Percentiles rank a stretch among this genome's conserved stretches.
Conservation (phyloP, 2,329 filamentous ascomycete genomes). For the Claviceps humidiphila region DNA sequence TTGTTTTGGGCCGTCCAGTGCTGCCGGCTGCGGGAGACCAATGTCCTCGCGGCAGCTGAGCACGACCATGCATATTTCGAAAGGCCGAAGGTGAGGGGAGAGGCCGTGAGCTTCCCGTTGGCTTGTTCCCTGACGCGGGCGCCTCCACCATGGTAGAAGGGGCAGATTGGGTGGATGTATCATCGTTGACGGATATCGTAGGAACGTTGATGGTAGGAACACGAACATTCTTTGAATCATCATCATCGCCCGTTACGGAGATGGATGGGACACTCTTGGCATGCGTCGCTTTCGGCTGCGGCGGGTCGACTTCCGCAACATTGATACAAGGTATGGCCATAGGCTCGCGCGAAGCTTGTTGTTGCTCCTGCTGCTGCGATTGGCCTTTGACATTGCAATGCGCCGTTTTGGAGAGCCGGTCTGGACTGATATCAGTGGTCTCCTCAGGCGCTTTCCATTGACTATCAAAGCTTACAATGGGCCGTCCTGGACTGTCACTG, state of each 20-base stretch:
- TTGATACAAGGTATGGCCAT: slow-evolving; percentile 40
- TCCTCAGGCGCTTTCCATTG: slow-evolving; percentile 64
- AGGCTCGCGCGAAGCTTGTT: slow-evolving; percentile 14
- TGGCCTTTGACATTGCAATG: slow-evolving; percentile 4
- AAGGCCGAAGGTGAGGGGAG: slow-evolving; percentile 33
- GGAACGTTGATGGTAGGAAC: slow-evolving; percentile 33
- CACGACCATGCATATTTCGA: slow-evolving; percentile 19
- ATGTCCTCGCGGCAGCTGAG: slow-evolving; percentile 35
- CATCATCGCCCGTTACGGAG: slow-evolving; percentile 19
- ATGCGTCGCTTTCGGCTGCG: slow-evolving; percentile 17
- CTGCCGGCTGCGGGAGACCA: slow-evolving; percentile 43
- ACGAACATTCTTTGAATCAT: slow-evolving; percentile 14
- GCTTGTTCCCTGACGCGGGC: slow-evolving; percentile 31
- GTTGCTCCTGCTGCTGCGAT: slow-evolving; percentile 8
- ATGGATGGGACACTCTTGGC: slow-evolving; percentile 21
- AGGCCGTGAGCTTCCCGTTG: slow-evolving; percentile 13
- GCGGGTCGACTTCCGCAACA: slow-evolving; percentile 35
- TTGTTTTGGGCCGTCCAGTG: slow-evolving; percentile 45
- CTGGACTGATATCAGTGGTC: slow-evolving; percentile 52
- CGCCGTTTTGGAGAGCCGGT: slow-evolving; percentile 20
- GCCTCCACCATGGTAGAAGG: slow-evolving; percentile 29
- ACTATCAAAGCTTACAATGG: slow-evolving; percentile 92
- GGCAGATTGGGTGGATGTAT: slow-evolving; percentile 22
- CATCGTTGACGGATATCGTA: slow-evolving; percentile 30
- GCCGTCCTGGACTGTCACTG: slow-evolving; percentile 77